Base-by-base conservation (phyloP, 257 asterid species). In the Haberlea rhodopensis region DNA sequence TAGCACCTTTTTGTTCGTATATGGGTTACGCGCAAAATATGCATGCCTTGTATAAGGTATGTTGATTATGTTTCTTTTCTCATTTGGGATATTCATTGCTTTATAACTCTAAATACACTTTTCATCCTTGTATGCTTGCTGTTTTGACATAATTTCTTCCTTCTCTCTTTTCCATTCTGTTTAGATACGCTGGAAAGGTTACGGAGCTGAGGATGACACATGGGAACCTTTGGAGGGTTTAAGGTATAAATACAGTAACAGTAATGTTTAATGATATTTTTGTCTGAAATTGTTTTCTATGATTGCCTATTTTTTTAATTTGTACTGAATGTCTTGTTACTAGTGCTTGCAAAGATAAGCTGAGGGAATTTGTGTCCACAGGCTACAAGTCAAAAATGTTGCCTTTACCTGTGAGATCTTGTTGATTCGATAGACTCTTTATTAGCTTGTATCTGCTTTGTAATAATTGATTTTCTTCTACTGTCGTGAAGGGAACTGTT, bases 151-250 rank as follows among this genome's bases (percentile, higher is more conserved):
- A 27, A 28, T 58, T 11, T 62, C 23, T 23, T 24, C 46, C 6
- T 52, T 23, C 21, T 21, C 46, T 26, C 28, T 62, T 40, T 27
- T 8, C 19, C 11, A 13, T 60, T 56, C 13, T 56, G n/a, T 57
- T 57, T 48, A 91, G 97, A 70, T 92, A 27, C 76, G 76, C 2
- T 92, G 97, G 97, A 85, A 82, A 69, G 91, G 94, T 53, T 89
- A 92, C 79, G 90, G 91, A 8, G 77, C 82, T 0, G 83, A 75
- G 2, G 65, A 79, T 5, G 97, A 92, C 65, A 84, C 95, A 0
- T 92, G 97, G 99, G 99, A 92, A 73, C 97, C 99, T 0, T 45
- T 56, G 54, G 91, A 81, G 8, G 78, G 95, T 19, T 60, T 92
- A 66, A 84, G 87, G 97, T 91, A 77, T 6, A 57, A 3, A 57